Evolutionary conservation across 768 basidiomycete genomes (phyloP).

Genomic region (Cystofilobasidium bisporidii): DNA sequence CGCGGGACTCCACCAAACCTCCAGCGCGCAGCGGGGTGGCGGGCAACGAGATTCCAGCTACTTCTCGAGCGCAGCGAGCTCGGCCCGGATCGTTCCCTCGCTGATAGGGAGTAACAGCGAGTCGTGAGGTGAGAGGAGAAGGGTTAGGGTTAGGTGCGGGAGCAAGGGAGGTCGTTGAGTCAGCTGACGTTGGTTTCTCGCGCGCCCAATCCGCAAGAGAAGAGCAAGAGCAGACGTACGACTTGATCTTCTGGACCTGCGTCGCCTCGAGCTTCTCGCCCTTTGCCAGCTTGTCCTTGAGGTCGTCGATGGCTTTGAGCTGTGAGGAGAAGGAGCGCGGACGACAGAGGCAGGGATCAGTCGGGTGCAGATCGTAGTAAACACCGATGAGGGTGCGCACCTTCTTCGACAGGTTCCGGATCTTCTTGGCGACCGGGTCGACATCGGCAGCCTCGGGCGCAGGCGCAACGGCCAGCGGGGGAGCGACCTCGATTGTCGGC

Average conservation of each 20-base stretch:
- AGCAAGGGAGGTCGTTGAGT: too few species aligned
- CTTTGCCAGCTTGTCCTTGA: constrained; percentile 80
- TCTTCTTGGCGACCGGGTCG: constrained; percentile 82
- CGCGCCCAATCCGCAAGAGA: too few species aligned
- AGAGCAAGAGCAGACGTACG: too few species aligned
- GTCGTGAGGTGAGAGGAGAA: too few species aligned
- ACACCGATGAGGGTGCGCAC: constrained; percentile 46
- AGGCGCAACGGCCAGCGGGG: background rate
- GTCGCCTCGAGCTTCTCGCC: constrained; percentile 91
- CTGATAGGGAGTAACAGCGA: too few species aligned
- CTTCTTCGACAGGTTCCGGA: constrained; percentile 92
- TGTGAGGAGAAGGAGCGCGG: constrained; percentile 37
- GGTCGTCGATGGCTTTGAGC: constrained; percentile 97
- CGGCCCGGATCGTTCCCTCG: constrained; percentile 71
- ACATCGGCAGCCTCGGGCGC: constrained; percentile 37
- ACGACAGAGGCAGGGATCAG: background rate
- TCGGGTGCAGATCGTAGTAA: background rate
- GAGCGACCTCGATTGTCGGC: background rate
- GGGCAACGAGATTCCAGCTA: too few species aligned
- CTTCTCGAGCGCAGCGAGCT: constrained; percentile 48
- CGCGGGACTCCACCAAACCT: too few species aligned
- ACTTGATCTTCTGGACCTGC: constrained; percentile 93
- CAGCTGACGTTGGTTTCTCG: too few species aligned
- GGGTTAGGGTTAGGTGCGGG: too few species aligned
- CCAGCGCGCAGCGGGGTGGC: too few species aligned